Percentiles rank a stretch among this genome's conserved stretches.
Evolutionary conservation across 1,284 basidiomycete genomes (phyloP).

Genomic region (Tilletia setariae): DNA sequence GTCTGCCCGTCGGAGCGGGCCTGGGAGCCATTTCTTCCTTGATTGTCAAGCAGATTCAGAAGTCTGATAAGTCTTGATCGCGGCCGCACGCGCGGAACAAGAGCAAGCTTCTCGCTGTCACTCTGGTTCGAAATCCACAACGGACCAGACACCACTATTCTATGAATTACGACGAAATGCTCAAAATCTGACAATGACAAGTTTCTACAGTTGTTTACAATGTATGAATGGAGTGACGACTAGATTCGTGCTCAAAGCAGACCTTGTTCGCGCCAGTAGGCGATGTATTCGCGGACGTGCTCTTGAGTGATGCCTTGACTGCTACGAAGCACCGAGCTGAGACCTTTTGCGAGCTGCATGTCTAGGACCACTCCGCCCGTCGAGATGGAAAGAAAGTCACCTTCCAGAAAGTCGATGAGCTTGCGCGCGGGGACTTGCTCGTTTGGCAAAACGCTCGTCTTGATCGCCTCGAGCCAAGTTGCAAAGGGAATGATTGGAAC

Average conservation of each 20-base stretch:
- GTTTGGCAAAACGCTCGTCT: background rate
- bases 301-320: background rate
- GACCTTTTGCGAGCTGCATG: background rate
- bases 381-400: conserved; percentile 10
- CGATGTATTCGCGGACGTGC: background rate
- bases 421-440: background rate
- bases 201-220: too few relatives aligned
- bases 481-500: background rate
- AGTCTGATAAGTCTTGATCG: too few relatives aligned
- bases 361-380: background rate
- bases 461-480: background rate
- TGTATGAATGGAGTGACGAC: too few relatives aligned
- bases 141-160: too few relatives aligned
- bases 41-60: too few relatives aligned
- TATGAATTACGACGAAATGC: too few relatives aligned
- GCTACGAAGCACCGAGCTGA: background rate
- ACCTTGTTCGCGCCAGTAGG: background rate
- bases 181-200: too few relatives aligned
- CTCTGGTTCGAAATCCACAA: too few relatives aligned
- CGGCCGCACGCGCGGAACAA: too few relatives aligned
- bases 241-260: background rate
- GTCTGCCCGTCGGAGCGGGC: too few relatives aligned
- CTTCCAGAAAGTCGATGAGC: background rate
- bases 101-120: too few relatives aligned
- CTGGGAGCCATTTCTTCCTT: too few relatives aligned